A percentile compares a stretch with the other conserved stretches of the same genome.
These are phyloP conservation scores for Vicia sativa DNA, from an alignment of 306 rosid genomes.

Conservation along the genomic window DNA sequence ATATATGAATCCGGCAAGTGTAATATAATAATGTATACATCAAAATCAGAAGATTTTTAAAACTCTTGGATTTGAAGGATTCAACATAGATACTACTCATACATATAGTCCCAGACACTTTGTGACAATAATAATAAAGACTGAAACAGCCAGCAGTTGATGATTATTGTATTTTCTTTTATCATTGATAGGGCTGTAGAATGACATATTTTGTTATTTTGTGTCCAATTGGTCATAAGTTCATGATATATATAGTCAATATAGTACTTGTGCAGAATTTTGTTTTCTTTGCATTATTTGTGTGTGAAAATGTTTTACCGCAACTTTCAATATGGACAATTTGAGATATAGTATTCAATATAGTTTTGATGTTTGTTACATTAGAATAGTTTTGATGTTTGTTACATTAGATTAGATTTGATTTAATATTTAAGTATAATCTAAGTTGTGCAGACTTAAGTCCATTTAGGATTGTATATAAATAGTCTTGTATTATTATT, in stretches of 20 bases:
- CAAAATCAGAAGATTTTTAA: not conserved
- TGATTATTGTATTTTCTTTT: not conserved
- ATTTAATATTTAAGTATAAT: too few relatives aligned
- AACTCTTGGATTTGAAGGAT: not conserved
- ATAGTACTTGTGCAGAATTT: not conserved
- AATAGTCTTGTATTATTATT: too few relatives aligned
- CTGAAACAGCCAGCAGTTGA: not conserved
- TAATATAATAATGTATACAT: not conserved
- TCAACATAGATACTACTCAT: not conserved
- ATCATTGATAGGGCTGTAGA: not conserved
- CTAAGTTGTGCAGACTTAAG: too few relatives aligned
- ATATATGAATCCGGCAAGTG: constrained; percentile 29
- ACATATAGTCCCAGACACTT: not conserved
- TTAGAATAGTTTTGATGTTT: too few relatives aligned
- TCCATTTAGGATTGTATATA: too few relatives aligned
- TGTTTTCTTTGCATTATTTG: not conserved
- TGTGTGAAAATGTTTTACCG: not conserved
- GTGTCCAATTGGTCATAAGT: not conserved
- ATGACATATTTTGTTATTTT: not conserved
- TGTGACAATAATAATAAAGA: not conserved
- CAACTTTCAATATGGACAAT: not conserved
- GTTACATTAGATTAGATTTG: too few relatives aligned
- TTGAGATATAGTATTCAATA: too few relatives aligned
- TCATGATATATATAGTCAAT: not conserved
- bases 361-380: too few relatives aligned